Evolutionary conservation across 2,329 filamentous ascomycete genomes (phyloP), one percentile per base, ranked within the genome.

Genomic region (Helminthosporium solani): DNA sequence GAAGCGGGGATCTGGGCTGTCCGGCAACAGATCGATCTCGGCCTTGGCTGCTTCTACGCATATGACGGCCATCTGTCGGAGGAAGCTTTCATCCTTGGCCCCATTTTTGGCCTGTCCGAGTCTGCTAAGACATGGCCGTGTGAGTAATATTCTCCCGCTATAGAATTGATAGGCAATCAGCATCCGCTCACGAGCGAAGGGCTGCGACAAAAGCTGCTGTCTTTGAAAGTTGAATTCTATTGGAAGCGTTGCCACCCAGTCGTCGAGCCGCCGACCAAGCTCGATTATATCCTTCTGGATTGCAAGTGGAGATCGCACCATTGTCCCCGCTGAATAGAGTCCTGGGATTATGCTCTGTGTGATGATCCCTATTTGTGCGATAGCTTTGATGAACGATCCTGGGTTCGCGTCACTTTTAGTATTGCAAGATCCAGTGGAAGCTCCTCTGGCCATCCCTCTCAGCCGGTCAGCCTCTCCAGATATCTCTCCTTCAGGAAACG

Each of bases 71-170:
- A 64, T 67, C 6, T 61, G 57, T 7, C 42, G 50, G 25, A 68
- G 58, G 38, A 72, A 65, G 12, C 47, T 55, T 16, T 54, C 55
- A 5, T 61, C 30, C n/a, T 27, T 41, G 37, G 7, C 59, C 52
- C 41, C 62, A 25, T 47, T 52, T 40, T 44, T 47, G 1, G 39
- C n/a, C 18, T 54, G 43, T 16, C 64, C 58, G 12, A 70, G 44
- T 9, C 58, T 50, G 21, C 62, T 68, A 7, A 74, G 53, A 45
- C 58, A 71, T 11, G 69, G 70, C 7, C 70, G 66, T 7, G 66
- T 70, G 27, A 71, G 63, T n/a, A 74, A 57, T n/a, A 73, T 72
- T 34, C 56, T 64, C n/a, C 67, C 61, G 41, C 66, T 66, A 46
- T 63, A 70, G 43, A 64, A 68, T 16, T 61, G 57, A 34, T 71